Percentiles rank a stretch among this genome's conserved stretches.
These are phyloP conservation scores for Citrullus mucosospermus DNA, from an alignment of 306 rosid genomes.

Conservation along the genomic window DNA sequence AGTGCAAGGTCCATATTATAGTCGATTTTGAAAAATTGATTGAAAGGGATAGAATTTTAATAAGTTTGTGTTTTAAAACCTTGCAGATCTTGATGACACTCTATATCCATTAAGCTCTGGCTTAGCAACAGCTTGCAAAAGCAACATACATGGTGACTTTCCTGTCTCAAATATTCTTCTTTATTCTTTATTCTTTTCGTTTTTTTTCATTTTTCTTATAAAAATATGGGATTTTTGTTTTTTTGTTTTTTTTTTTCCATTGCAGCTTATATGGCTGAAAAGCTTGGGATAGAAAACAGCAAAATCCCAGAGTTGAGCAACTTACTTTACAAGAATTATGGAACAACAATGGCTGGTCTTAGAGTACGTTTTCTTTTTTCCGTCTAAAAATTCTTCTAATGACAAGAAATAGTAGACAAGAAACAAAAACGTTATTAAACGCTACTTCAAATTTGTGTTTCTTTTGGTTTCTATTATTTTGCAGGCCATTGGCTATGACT, in stretches of 20 bases:
- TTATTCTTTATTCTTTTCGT: too few relatives aligned
- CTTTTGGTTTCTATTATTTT: constrained; percentile 13
- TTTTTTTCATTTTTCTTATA: too few relatives aligned
- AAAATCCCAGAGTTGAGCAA: constrained; percentile 45
- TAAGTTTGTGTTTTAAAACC: not conserved
- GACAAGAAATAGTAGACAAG: too few relatives aligned
- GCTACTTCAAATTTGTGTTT: not conserved
- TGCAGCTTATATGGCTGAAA: constrained; percentile 66
- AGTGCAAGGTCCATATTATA: too few relatives aligned
- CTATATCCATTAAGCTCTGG: constrained; percentile 74
- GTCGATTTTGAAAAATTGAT: too few relatives aligned
- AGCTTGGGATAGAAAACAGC: constrained; percentile 64
- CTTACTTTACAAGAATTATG: constrained; percentile 69
- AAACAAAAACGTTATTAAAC: too few relatives aligned
- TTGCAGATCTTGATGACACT: constrained; percentile 86
- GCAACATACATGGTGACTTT: constrained; percentile 56
- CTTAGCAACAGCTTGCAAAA: constrained; percentile 44
- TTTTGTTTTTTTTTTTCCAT: too few relatives aligned
- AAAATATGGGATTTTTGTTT: too few relatives aligned
- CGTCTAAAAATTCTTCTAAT: not conserved
- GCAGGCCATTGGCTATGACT: constrained; percentile 88
- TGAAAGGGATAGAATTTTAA: too few relatives aligned
- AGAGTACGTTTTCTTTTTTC: constrained; percentile 35
- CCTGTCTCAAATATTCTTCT: not conserved
- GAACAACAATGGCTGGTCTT: constrained; percentile 93